Percentiles rank a stretch among this genome's conserved stretches.
phyloP scores from a whole-genome alignment of 305 asterid species.

The Plantago rigida region DNA sequence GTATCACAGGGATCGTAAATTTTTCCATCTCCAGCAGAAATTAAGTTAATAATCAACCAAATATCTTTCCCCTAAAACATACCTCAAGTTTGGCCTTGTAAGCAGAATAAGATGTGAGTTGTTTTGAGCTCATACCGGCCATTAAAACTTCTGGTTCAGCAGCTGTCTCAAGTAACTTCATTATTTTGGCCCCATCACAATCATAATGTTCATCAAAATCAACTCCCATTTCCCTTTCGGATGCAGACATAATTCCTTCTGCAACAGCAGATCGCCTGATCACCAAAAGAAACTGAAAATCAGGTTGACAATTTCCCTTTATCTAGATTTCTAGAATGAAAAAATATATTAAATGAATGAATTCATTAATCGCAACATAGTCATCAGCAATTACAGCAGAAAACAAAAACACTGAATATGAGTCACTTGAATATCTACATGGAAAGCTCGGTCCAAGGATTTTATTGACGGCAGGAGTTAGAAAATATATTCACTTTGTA shows the following conservation, averaged over 20 bases:
- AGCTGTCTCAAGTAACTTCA: constrained; percentile 80
- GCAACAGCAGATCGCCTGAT: constrained; percentile 57
- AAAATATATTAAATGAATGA: not conserved
- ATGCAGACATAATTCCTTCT: constrained; percentile 69
- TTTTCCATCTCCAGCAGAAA: constrained; percentile 16
- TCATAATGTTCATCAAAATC: constrained; percentile 43
- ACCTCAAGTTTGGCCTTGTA: constrained; percentile 85
- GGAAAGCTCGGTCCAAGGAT: not conserved
- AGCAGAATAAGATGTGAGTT: constrained; percentile 62
- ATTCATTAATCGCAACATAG: constrained; percentile 8
- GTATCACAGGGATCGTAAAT: constrained; percentile 11
- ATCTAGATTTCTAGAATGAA: not conserved
- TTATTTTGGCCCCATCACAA: constrained; percentile 82
- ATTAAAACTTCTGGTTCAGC: constrained; percentile 92
- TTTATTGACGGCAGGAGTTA: not conserved
- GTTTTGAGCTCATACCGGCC: constrained; percentile 94
- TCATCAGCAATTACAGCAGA: not conserved
- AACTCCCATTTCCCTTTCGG: constrained; percentile 48
- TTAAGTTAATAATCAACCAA: constrained; percentile 17
- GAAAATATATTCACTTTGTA: not conserved
- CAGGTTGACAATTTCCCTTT: constrained; percentile 5
- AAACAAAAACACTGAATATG: not conserved
- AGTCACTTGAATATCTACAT: not conserved
- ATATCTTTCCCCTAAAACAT: constrained; percentile 6
- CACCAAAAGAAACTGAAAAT: constrained; percentile 14